Conservation (phyloP, 1,284 basidiomycete genomes). For the Bondarzewia mesenterica region DNA sequence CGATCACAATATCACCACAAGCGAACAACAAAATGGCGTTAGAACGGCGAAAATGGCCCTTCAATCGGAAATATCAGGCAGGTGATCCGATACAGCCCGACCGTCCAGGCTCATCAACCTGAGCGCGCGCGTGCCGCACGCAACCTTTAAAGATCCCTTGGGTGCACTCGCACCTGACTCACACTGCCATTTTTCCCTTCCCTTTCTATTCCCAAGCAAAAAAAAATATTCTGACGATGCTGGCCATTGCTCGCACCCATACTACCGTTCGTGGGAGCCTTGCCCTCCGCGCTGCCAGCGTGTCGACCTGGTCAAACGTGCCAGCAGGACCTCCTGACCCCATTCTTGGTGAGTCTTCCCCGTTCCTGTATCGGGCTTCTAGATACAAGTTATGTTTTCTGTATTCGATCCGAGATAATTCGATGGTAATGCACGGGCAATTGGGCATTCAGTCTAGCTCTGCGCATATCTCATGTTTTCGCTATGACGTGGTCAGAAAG, state of each 20-base stretch:
- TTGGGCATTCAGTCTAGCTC: too few relatives aligned
- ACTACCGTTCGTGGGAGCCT: constrained; percentile 22
- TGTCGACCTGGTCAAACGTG: constrained; percentile 81
- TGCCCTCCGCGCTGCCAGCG: constrained; percentile 21
- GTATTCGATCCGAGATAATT: too few relatives aligned
- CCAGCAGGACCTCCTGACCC: constrained; percentile 88
- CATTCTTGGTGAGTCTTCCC: constrained; percentile 69
- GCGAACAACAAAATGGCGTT: neutral
- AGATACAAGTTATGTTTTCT: too few relatives aligned
- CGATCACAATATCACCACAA: neutral
- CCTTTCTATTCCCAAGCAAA: neutral
- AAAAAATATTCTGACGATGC: constrained; percentile 17
- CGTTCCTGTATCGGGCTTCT: too few relatives aligned
- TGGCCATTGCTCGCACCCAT: constrained; percentile 27
- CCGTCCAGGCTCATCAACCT: neutral
- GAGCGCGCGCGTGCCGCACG: too few relatives aligned
- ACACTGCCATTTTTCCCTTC: neutral
- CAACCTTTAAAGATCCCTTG: neutral
- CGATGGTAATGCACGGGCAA: too few relatives aligned
- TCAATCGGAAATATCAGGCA: too few relatives aligned
- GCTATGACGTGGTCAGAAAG: too few relatives aligned
- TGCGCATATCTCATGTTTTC: too few relatives aligned
- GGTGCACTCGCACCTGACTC: neutral
- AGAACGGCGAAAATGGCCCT: neutral
- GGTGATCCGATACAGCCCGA: neutral